These are phyloP conservation scores for Athelia psychrophila DNA, from an alignment of 1,284 basidiomycete species.

Conservation along the genomic window DNA sequence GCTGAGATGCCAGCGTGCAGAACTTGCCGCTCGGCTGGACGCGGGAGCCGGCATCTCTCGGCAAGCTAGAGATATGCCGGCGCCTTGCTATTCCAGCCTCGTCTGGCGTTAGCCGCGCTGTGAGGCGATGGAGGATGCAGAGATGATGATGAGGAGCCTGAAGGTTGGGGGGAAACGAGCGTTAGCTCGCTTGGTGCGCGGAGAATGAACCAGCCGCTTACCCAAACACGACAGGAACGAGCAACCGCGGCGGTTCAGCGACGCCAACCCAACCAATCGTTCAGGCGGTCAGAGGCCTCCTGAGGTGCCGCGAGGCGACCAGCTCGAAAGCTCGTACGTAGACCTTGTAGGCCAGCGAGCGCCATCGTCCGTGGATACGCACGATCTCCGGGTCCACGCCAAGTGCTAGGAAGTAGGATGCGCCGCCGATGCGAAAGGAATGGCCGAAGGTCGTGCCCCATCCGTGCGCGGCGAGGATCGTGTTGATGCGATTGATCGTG, in stretches of 20 bases:
- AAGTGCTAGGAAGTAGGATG: slow-evolving; percentile 28
- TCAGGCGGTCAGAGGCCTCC: neutral
- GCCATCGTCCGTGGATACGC: slow-evolving; percentile 21
- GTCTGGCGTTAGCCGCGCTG: no score
- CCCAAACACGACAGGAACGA: neutral
- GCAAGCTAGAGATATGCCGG: neutral
- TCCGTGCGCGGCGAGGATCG: slow-evolving; percentile 18
- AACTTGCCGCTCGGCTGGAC: neutral
- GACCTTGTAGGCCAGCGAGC: slow-evolving; percentile 29
- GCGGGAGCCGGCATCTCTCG: neutral
- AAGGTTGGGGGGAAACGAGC: neutral
- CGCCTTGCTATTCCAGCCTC: neutral
- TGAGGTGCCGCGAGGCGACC: slow-evolving; percentile 11
- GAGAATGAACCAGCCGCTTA: neutral
- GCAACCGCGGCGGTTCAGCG: neutral
- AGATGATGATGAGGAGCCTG: no score
- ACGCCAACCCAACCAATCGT: neutral
- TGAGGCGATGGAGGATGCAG: neutral
- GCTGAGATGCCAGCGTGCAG: no score
- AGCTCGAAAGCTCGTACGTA: slow-evolving; percentile 30
- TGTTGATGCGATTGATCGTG: slow-evolving; percentile 25
- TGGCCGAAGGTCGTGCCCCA: slow-evolving; percentile 32
- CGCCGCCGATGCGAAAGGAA: slow-evolving; percentile 35
- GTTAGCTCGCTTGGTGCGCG: neutral
- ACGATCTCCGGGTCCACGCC: slow-evolving; percentile 29